Evolutionary conservation across 1,139 yeast genomes (phyloP).

Genomic region (Barnettozyma hawaiiensis): DNA sequence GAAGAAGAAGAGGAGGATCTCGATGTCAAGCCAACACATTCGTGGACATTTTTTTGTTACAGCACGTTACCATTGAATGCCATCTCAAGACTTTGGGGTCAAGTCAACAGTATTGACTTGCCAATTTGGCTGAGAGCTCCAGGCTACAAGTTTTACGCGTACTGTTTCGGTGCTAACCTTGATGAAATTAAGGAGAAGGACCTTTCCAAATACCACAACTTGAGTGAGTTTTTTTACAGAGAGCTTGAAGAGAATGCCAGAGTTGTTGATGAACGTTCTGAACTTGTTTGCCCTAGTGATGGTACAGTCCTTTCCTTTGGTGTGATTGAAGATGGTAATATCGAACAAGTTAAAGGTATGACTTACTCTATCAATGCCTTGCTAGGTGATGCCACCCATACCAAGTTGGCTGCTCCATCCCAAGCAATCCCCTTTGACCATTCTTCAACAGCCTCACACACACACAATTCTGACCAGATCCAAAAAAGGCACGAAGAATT

Average conservation of each 20-base stretch:
- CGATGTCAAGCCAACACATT: conserved; percentile 52
- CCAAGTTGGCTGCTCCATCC: conserved; percentile 54
- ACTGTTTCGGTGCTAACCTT: conserved; percentile 79
- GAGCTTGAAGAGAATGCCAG: conserved; percentile 73
- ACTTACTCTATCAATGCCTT: conserved; percentile 88
- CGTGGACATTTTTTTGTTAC: conserved; percentile 87
- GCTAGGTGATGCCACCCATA: conserved; percentile 53
- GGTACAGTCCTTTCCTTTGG: conserved; percentile 89
- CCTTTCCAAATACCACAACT: conserved; percentile 63
- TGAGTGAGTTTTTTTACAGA: conserved; percentile 90
- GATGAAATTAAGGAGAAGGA: conserved; percentile 87
- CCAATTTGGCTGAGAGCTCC: conserved; percentile 90
- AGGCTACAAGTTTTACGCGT: conserved; percentile 72
- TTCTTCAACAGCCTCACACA: conserved; percentile 3
- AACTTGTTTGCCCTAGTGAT: conserved; percentile 87
- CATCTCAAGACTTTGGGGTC: conserved; percentile 91
- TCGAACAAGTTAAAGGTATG: conserved; percentile 96
- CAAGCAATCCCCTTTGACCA: conserved; percentile 45
- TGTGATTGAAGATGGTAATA: conserved; percentile 67
- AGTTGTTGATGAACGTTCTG: conserved; percentile 59
- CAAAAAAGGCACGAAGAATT: conserved; percentile 63
- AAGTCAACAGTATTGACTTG: conserved; percentile 70
- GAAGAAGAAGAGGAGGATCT: conserved; percentile 34
- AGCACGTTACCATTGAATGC: conserved; percentile 89
- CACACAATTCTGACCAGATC: conserved; percentile 35